phyloP scores from a whole-genome alignment of 1,284 basidiomycete genomes.

The Stygiomarasmius scandens region DNA sequence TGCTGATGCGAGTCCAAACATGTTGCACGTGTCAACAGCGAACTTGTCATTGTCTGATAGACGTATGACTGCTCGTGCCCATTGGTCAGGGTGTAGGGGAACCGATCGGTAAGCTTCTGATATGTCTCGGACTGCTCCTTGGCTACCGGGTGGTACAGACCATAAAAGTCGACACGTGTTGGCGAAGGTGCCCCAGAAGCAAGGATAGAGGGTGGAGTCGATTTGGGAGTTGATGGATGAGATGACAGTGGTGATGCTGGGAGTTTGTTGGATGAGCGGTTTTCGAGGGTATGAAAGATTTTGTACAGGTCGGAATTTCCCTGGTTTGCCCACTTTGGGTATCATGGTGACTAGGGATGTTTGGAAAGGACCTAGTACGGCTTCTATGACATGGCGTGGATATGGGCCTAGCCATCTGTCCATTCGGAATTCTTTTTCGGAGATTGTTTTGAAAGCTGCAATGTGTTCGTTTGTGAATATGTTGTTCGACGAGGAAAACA shows the following conservation, averaged over 20 bases:
- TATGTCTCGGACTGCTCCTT: slow-evolving; percentile 37
- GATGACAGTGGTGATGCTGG: neutral
- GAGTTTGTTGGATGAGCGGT: neutral
- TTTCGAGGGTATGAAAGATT: slow-evolving; percentile 21
- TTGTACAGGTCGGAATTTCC: slow-evolving; percentile 20
- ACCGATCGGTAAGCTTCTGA: slow-evolving; percentile 35
- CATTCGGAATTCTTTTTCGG: neutral
- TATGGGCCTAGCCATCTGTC: slow-evolving; percentile 13
- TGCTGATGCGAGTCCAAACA: slow-evolving; percentile 35
- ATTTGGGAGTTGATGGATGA: too few species aligned
- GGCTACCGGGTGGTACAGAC: too few species aligned
- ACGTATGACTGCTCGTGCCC: slow-evolving; percentile 32
- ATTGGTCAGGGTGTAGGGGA: slow-evolving; percentile 36
- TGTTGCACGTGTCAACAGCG: slow-evolving; percentile 1
- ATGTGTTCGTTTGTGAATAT: neutral
- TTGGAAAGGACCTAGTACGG: slow-evolving; percentile 22
- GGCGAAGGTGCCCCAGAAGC: too few species aligned
- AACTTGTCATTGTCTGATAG: slow-evolving; percentile 28
- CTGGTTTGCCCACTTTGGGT: slow-evolving; percentile 20
- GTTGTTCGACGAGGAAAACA: slow-evolving; percentile 1
- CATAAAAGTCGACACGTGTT: too few species aligned
- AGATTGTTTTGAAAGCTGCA: neutral
- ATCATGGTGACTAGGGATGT: slow-evolving; percentile 23
- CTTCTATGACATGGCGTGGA: slow-evolving; percentile 10
- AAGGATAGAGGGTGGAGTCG: too few species aligned